Conservation (phyloP, 768 basidiomycete species). For the Lactarius sp. region DNA sequence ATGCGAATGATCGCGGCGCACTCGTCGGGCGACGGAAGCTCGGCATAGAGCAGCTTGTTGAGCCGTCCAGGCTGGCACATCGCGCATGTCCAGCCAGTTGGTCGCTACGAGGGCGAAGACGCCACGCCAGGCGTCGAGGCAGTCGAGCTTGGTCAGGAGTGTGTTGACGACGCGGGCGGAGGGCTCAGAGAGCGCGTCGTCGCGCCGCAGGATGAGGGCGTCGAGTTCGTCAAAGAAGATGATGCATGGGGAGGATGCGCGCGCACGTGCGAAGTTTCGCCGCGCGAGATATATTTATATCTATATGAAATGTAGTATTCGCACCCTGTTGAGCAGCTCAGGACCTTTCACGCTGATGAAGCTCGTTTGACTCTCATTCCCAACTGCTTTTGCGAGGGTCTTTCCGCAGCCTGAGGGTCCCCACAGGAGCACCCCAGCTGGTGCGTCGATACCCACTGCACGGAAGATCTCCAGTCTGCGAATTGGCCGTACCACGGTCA, state of each 20-base stretch:
- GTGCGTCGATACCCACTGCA: slow-evolving; percentile 82
- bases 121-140: too few relatives aligned
- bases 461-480: slow-evolving; percentile 83
- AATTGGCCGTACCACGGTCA: slow-evolving; percentile 97
- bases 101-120: slow-evolving; percentile 95
- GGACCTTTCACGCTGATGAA: slow-evolving; percentile 99
- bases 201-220: too few relatives aligned
- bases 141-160: too few relatives aligned
- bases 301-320: slow-evolving; percentile 18
- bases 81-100: slow-evolving; percentile 94
- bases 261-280: slow-evolving; percentile 68
- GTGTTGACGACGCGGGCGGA: too few relatives aligned
- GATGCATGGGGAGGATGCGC: slow-evolving; percentile 90
- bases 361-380: slow-evolving; percentile 89
- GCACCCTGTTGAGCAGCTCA: slow-evolving; percentile 91
- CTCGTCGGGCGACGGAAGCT: slow-evolving; percentile 69
- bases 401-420: slow-evolving; percentile 99
- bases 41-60: slow-evolving; percentile 92
- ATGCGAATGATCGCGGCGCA: slow-evolving; percentile 82
- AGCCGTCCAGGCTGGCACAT: slow-evolving; percentile 96
- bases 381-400: slow-evolving; percentile 97
- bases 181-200: too few relatives aligned
- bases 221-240: slow-evolving; percentile 95
- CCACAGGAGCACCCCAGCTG: slow-evolving; percentile 94
- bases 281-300: not conserved